Conservation (phyloP, 495 filamentous ascomycete genomes). For the Aspergillus baeticus region DNA sequence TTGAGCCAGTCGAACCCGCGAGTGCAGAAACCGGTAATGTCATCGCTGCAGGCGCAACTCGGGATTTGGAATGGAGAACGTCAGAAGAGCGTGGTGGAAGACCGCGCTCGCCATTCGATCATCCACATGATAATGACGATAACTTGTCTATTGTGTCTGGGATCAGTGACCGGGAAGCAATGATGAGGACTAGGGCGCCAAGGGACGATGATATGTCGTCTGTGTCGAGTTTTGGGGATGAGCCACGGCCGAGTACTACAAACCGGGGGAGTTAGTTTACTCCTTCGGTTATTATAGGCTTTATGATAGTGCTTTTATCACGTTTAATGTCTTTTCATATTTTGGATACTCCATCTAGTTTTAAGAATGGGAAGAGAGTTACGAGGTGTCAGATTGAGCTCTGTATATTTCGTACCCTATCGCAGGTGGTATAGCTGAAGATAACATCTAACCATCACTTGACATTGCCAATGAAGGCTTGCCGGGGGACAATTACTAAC, state of each 20-base stretch:
- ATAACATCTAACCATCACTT: no score
- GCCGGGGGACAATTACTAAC: no score
- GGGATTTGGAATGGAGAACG: conserved; percentile 13
- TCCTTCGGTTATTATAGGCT: no score
- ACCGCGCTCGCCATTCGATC: conserved; percentile 29
- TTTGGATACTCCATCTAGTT: not conserved
- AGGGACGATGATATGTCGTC: conserved; percentile 36
- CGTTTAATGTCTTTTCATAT: not conserved
- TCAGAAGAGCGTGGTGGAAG: conserved; percentile 10
- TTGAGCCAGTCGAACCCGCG: conserved; percentile 4
- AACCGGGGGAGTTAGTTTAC: not conserved
- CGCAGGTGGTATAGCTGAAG: no score
- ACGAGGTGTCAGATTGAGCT: no score
- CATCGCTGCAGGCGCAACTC: not conserved
- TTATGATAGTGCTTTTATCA: not conserved
- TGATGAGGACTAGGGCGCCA: conserved; percentile 3
- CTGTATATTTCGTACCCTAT: no score
- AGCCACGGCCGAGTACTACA: not conserved
- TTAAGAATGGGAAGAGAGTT: no score
- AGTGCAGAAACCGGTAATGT: not conserved
- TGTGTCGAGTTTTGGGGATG: conserved; percentile 35
- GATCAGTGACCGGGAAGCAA: conserved; percentile 15
- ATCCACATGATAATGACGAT: conserved; percentile 24
- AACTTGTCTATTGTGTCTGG: conserved; percentile 31
- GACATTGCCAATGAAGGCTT: no score